phyloP scores from a whole-genome alignment of 2,329 filamentous ascomycete genomes.

The Atkinsonella hypoxylon region DNA sequence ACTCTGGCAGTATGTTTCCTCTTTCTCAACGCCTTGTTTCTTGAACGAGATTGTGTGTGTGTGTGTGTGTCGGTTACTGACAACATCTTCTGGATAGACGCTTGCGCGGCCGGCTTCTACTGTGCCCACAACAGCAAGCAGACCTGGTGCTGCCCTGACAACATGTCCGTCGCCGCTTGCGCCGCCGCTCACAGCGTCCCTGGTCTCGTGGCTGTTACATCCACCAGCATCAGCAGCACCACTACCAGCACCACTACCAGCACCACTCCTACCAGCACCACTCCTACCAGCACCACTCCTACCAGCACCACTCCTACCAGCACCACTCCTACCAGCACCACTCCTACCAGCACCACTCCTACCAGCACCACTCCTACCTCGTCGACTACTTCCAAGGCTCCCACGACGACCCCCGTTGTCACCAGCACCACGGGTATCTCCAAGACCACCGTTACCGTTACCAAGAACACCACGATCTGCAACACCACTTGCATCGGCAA shows the following conservation, averaged over 20 bases:
- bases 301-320: slow-evolving; percentile 11
- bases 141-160: slow-evolving; percentile 51
- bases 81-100: slow-evolving; percentile 28
- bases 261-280: slow-evolving; percentile 15
- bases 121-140: slow-evolving; percentile 42
- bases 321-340: slow-evolving; percentile 15
- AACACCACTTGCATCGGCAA: slow-evolving; percentile 13
- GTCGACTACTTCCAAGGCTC: slow-evolving; percentile 11
- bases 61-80: neutral
- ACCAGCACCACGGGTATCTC: slow-evolving; percentile 14
- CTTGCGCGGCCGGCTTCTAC: slow-evolving; percentile 49
- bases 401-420: slow-evolving; percentile 17
- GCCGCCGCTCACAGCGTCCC: slow-evolving; percentile 39
- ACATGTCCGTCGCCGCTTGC: slow-evolving; percentile 40
- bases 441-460: slow-evolving; percentile 10
- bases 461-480: slow-evolving; percentile 16
- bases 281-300: slow-evolving; percentile 12
- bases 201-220: slow-evolving; percentile 27
- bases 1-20: slow-evolving; percentile 40
- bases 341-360: slow-evolving; percentile 16
- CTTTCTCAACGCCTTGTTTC: neutral
- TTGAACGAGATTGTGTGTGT: too few relatives aligned
- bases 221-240: too few relatives aligned
- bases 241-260: slow-evolving; percentile 15
- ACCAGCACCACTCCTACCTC: slow-evolving; percentile 15